Percentiles rank a stretch among this genome's conserved stretches.
These are phyloP conservation scores for Phytophthora boehmeriae DNA, from an alignment of 352 stramenopile species.

Conservation along the genomic window DNA sequence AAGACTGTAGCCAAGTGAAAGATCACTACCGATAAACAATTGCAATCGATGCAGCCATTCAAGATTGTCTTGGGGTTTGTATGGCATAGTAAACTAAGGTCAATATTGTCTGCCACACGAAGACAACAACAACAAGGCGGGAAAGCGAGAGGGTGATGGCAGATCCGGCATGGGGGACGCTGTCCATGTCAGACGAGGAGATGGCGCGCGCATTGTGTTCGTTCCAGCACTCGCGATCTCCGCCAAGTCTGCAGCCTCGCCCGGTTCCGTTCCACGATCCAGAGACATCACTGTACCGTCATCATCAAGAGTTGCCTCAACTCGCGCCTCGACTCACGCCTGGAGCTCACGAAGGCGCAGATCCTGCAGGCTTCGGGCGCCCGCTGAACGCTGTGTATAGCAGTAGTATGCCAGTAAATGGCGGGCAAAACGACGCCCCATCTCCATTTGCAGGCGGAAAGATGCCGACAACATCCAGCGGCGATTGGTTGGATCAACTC, in stretches of 20 bases:
- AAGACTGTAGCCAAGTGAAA: too few species aligned
- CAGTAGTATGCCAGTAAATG: conserved; percentile 8
- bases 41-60: too few species aligned
- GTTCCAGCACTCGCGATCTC: conserved; percentile 21
- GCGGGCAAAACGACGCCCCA: conserved; percentile 10
- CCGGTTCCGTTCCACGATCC: neutral
- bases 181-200: conserved; percentile 34
- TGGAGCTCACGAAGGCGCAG: neutral
- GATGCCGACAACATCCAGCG: conserved; percentile 13
- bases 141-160: conserved; percentile 20
- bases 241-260: conserved; percentile 6
- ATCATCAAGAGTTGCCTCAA: conserved; percentile 15
- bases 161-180: conserved; percentile 32
- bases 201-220: conserved; percentile 30
- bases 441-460: conserved; percentile 16
- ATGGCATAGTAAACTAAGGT: too few species aligned
- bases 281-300: neutral
- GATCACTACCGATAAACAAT: too few species aligned
- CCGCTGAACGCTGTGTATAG: conserved; percentile 10
- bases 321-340: conserved; percentile 6
- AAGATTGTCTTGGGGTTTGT: too few species aligned
- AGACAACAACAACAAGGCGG: conserved; percentile 6
- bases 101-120: too few species aligned
- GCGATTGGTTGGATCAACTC: conserved; percentile 22
- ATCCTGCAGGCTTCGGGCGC: conserved; percentile 9